Conservation (phyloP, 1,139 yeast species). For the Lodderomyces margitis region DNA sequence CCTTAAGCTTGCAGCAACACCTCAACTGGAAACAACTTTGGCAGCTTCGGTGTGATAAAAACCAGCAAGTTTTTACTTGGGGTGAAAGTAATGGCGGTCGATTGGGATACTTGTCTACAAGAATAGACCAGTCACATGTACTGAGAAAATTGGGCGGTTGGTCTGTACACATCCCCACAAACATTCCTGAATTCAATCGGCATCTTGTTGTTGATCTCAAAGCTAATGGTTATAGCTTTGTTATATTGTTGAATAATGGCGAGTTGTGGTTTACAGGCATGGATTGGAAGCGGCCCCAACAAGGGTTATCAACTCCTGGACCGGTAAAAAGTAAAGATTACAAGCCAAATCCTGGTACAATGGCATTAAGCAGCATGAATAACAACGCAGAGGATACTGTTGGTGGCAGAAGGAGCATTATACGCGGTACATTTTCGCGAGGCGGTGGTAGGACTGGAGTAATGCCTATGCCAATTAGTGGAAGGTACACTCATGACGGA, state of each 20-base stretch:
- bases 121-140: slow-evolving; percentile 29
- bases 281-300: slow-evolving; percentile 41
- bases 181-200: slow-evolving; percentile 30
- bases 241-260: slow-evolving; percentile 55
- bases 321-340: slow-evolving; percentile 16
- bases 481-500: slow-evolving; percentile 8
- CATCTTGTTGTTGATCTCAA: slow-evolving; percentile 51
- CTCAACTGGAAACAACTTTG: slow-evolving; percentile 55
- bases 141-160: slow-evolving; percentile 24
- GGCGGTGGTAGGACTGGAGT: slow-evolving; percentile 11
- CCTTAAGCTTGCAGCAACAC: slow-evolving; percentile 40
- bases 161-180: slow-evolving; percentile 45
- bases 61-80: slow-evolving; percentile 60
- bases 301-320: slow-evolving; percentile 19
- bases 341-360: slow-evolving; percentile 29
- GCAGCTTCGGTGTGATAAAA: slow-evolving; percentile 34
- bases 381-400: slow-evolving; percentile 5
- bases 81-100: slow-evolving; percentile 55
- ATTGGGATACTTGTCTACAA: slow-evolving; percentile 48
- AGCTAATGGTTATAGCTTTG: slow-evolving; percentile 70
- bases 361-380: slow-evolving; percentile 14
- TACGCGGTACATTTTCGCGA: slow-evolving; percentile 3
- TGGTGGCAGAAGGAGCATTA: slow-evolving; percentile 10
- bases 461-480: slow-evolving; percentile 12
- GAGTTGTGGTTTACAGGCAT: slow-evolving; percentile 53